Percentiles rank a stretch among this genome's conserved stretches.
These are phyloP conservation scores for Nicotiana obtusifolia DNA, from an alignment of 257 asterid genomes.

Conservation along the genomic window DNA sequence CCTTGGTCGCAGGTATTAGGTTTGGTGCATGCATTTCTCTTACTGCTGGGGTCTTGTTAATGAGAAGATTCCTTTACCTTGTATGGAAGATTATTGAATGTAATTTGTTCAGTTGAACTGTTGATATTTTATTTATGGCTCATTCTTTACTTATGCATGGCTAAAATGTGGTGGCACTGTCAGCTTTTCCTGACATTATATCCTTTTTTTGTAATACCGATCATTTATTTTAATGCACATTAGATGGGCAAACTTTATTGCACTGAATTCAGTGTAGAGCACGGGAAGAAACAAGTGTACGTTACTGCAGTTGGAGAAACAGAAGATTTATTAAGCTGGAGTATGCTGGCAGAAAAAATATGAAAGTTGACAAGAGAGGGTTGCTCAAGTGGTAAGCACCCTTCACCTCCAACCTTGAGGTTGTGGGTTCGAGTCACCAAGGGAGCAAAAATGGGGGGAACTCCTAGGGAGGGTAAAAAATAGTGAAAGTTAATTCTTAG, in stretches of 20 bases:
- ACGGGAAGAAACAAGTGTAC: not conserved
- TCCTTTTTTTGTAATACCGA: not conserved
- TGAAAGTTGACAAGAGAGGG: not conserved
- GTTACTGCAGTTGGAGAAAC: not conserved
- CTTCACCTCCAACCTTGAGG: too few relatives aligned
- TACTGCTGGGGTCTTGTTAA: slow-evolving; percentile 4
- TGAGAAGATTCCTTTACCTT: not conserved
- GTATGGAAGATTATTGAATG: not conserved
- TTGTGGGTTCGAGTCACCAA: too few relatives aligned
- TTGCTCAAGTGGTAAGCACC: too few relatives aligned
- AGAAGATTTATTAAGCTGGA: not conserved
- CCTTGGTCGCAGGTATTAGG: slow-evolving; percentile 84
- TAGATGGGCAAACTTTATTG: not conserved
- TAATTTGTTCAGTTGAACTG: not conserved
- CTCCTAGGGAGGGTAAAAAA: too few relatives aligned
- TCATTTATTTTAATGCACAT: not conserved
- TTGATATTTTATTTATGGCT: not conserved
- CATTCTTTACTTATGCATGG: not conserved
- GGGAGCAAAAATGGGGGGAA: too few relatives aligned
- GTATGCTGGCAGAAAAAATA: not conserved
- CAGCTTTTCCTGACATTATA: not conserved
- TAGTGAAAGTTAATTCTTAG: not conserved
- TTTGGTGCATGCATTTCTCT: slow-evolving; percentile 9
- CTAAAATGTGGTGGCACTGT: not conserved
- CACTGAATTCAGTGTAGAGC: not conserved